phyloP scores from a whole-genome alignment of 78 protist genomes.

The Fonticula alba region DNA sequence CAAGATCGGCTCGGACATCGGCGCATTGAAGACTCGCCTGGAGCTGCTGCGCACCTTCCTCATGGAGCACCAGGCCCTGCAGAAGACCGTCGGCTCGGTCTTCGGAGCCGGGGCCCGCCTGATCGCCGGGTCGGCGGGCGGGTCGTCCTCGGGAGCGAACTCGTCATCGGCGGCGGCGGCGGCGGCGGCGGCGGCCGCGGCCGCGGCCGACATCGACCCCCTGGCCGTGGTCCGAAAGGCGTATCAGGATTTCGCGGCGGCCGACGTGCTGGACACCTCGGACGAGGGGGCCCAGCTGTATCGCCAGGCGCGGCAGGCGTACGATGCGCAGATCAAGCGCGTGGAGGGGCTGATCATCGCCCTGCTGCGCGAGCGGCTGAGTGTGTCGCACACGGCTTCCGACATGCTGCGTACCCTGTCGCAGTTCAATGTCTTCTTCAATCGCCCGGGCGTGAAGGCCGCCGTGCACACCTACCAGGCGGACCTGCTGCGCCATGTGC shows the following conservation, averaged over 20 bases:
- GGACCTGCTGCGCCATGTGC: slow-evolving; percentile 56
- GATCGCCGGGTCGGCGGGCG: too few species aligned
- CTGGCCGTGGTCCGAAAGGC: slow-evolving; percentile 39
- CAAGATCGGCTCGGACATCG: slow-evolving; percentile 14
- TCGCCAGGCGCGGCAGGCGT: slow-evolving; percentile 10
- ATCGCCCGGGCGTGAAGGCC: slow-evolving; percentile 28
- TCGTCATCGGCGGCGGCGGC: too few species aligned
- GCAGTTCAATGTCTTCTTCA: slow-evolving; percentile 56
- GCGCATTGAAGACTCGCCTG: slow-evolving; percentile 22
- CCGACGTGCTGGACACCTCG: slow-evolving; percentile 24
- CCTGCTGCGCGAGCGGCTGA: slow-evolving; percentile 54
- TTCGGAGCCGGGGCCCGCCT: slow-evolving; percentile 3
- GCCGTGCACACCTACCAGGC: slow-evolving; percentile 68
- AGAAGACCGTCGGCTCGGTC: slow-evolving; percentile 24
- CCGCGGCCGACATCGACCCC: slow-evolving; percentile 18
- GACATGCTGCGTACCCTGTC: slow-evolving; percentile 78
- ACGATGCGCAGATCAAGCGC: slow-evolving; percentile 42
- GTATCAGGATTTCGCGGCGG: slow-evolving; percentile 15
- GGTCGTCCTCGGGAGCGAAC: too few species aligned
- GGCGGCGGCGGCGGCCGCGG: too few species aligned
- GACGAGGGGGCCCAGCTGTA: slow-evolving; percentile 32
- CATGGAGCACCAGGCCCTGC: slow-evolving; percentile 42
- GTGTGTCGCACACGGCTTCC: slow-evolving; percentile 49
- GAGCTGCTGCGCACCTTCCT: slow-evolving; percentile 25
- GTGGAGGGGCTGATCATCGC: slow-evolving; percentile 60